Evolutionary conservation across 768 basidiomycete genomes (phyloP).

Genomic region (Pleurotus cornucopiae): DNA sequence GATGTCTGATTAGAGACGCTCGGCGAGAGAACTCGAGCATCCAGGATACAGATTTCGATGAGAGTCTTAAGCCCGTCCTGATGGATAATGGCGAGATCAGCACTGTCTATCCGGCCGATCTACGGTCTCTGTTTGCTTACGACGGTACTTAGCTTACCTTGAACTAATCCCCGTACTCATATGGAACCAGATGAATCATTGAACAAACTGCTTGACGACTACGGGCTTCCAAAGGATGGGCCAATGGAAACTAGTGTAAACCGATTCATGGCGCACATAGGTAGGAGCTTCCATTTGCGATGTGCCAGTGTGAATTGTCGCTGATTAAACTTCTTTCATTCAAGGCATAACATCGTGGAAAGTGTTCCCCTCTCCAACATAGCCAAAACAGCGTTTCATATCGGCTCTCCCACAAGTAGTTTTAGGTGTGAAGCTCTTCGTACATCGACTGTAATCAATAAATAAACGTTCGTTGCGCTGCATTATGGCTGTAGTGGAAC

Average conservation of each 20-base stretch:
- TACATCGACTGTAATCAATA: no score
- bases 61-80: constrained; percentile 41
- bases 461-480: no score
- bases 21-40: constrained; percentile 40
- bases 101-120: constrained; percentile 42
- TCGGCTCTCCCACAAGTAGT: not conserved
- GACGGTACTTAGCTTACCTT: constrained; percentile 35
- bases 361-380: not conserved
- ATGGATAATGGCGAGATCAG: constrained; percentile 45
- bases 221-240: constrained; percentile 40
- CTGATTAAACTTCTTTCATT: not conserved
- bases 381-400: constrained; percentile 2
- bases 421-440: not conserved
- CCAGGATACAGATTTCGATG: constrained; percentile 34
- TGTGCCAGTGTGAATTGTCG: no score
- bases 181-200: constrained; percentile 32
- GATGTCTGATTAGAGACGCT: constrained; percentile 33
- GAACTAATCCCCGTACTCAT: no score
- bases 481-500: no score
- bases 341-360: not conserved
- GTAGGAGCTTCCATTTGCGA: constrained; percentile 21
- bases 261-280: constrained; percentile 54
- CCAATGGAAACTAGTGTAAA: constrained; percentile 43
- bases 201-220: constrained; percentile 42
- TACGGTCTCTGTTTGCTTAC: constrained; percentile 49